Percentiles rank a stretch among this genome's conserved stretches.
Conservation (phyloP, 345 rosid species). For the Populus deltoides region DNA sequence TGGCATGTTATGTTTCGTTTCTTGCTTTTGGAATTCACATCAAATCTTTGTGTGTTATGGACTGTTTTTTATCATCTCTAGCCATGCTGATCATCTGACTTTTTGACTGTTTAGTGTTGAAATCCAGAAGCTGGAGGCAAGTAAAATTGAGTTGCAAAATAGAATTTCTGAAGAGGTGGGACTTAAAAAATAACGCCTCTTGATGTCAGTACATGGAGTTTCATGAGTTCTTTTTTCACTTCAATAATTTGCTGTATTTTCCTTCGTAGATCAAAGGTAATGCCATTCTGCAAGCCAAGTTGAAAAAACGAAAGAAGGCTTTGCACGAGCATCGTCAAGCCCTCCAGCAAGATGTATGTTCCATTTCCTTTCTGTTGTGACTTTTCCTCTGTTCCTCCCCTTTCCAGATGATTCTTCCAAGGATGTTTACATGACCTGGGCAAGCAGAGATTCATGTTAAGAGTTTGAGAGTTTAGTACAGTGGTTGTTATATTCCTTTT, state of each 20-base stretch:
- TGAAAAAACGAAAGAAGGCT: conserved; percentile 63
- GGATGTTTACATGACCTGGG: neutral
- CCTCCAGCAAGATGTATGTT: conserved; percentile 74
- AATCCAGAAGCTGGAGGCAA: conserved; percentile 64
- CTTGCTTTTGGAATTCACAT: neutral
- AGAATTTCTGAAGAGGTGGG: conserved; percentile 70
- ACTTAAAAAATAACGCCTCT: neutral
- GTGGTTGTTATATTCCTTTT: too few relatives aligned
- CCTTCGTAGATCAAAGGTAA: conserved; percentile 57
- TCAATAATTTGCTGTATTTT: conserved; percentile 1
- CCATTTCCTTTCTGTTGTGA: neutral
- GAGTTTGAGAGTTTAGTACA: neutral
- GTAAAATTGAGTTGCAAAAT: conserved; percentile 57
- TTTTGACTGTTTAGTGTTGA: conserved; percentile 43
- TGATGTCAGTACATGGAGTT: conserved; percentile 5
- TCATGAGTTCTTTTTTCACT: neutral
- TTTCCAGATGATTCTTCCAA: neutral
- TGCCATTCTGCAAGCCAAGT: conserved; percentile 50
- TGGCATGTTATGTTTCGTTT: neutral
- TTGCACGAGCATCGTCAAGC: conserved; percentile 63
- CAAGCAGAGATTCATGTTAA: neutral
- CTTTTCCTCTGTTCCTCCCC: neutral
- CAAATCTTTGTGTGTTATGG: neutral
- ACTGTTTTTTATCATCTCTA: neutral
- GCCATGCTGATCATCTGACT: neutral